Evolutionary conservation across 2,329 filamentous ascomycete genomes (phyloP).

Genomic region (Colletotrichum destructivum): DNA sequence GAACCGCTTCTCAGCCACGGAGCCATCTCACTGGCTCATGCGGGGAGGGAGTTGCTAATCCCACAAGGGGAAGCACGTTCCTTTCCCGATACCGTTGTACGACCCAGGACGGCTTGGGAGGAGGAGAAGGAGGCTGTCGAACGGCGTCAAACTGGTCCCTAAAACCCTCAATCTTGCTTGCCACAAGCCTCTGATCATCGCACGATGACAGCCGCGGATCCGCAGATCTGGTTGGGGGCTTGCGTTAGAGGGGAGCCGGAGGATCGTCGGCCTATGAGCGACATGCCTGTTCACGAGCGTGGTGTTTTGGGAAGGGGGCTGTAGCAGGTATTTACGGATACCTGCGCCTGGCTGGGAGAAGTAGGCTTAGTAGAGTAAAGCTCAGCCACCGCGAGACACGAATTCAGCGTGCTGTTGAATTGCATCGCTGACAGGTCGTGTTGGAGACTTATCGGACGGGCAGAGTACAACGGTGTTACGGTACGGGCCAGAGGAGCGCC

Average conservation of each 20-base stretch:
- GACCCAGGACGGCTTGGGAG: background rate
- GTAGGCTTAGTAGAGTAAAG: background rate
- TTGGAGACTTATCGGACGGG: background rate
- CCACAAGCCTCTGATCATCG: slow-evolving; percentile 10
- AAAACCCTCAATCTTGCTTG: too few relatives aligned
- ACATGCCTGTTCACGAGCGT: slow-evolving; percentile 2
- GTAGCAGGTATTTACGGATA: background rate
- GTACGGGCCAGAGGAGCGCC: background rate
- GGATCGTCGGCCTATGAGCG: background rate
- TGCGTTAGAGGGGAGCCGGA: background rate
- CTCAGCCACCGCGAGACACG: background rate
- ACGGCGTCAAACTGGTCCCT: background rate
- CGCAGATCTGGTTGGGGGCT: slow-evolving; percentile 21
- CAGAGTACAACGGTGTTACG: slow-evolving; percentile 10
- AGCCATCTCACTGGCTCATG: background rate
- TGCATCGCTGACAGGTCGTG: too few relatives aligned
- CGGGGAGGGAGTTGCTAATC: background rate
- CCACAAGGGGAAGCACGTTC: background rate
- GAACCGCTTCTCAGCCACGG: background rate
- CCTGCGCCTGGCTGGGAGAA: background rate
- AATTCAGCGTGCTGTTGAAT: background rate
- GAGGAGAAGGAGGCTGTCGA: background rate
- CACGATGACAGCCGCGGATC: slow-evolving; percentile 8
- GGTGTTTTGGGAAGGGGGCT: too few relatives aligned
- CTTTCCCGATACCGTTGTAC: slow-evolving; percentile 12